phyloP scores from a whole-genome alignment of 2,329 filamentous ascomycete genomes.

The Zymoseptoria tritici region DNA sequence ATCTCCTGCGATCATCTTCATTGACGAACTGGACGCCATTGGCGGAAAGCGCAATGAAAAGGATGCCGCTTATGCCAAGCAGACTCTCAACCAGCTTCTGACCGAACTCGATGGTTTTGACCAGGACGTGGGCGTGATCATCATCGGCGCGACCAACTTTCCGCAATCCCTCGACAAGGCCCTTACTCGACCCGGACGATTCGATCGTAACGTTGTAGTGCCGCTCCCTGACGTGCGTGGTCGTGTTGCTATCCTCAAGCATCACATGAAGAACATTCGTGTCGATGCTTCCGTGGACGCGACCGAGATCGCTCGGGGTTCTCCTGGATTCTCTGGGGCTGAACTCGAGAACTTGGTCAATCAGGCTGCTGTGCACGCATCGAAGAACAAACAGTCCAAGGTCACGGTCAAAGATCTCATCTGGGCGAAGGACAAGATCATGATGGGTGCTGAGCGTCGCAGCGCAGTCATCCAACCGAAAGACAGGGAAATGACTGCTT shows the following conservation, averaged over 20 bases:
- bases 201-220: constrained; percentile 87
- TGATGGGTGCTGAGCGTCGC: constrained; percentile 90
- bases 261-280: constrained; percentile 90
- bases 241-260: constrained; percentile 83
- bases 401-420: constrained; percentile 79
- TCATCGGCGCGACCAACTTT: constrained; percentile 94
- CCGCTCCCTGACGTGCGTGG: constrained; percentile 87
- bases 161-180: constrained; percentile 92
- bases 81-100: constrained; percentile 93
- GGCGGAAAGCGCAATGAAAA: constrained; percentile 87
- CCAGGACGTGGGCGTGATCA: constrained; percentile 87
- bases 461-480: constrained; percentile 85
- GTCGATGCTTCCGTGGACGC: constrained; percentile 73
- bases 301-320: constrained; percentile 74
- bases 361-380: constrained; percentile 90
- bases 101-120: constrained; percentile 97
- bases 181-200: constrained; percentile 85
- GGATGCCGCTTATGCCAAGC: constrained; percentile 91
- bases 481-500: constrained; percentile 93
- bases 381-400: constrained; percentile 68
- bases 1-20: constrained; percentile 88
- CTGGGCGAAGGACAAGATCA: constrained; percentile 96
- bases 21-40: constrained; percentile 89
- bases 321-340: constrained; percentile 86
- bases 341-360: constrained; percentile 97